These are phyloP conservation scores for Penicillium sp. DNA, from an alignment of 2,329 filamentous ascomycete genomes.

Conservation along the genomic window DNA sequence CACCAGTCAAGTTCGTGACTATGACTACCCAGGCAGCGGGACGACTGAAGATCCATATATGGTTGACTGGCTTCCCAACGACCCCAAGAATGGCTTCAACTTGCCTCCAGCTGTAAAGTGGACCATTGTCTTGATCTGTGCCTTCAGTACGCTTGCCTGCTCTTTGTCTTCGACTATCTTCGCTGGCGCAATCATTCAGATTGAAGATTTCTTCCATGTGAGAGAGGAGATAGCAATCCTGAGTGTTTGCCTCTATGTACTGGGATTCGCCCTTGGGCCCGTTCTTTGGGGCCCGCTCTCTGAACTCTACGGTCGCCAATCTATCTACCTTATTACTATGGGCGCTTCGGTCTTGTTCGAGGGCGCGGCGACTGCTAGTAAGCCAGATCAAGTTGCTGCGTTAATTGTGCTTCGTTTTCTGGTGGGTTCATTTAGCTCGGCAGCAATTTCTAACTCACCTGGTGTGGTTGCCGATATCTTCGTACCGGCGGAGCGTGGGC, in stretches of 20 bases:
- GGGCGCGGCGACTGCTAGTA: neutral
- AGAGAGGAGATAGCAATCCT: neutral
- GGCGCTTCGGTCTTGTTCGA: neutral
- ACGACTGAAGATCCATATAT: neutral
- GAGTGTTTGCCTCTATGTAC: neutral
- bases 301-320: conserved; percentile 2
- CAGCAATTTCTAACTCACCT: conserved; percentile 59
- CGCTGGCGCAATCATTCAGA: conserved; percentile 1
- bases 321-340: conserved; percentile 1
- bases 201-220: neutral
- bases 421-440: conserved; percentile 59
- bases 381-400: conserved; percentile 16
- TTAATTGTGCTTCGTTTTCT: conserved; percentile 66
- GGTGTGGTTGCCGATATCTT: conserved; percentile 62
- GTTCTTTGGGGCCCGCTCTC: conserved; percentile 3
- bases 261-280: conserved; percentile 5
- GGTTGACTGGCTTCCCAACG: neutral
- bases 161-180: neutral
- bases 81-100: neutral
- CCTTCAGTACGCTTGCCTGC: neutral
- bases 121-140: neutral
- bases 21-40: neutral
- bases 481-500: conserved; percentile 49
- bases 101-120: neutral
- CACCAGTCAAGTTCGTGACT: neutral